These are phyloP conservation scores for Metarhizium brunneum DNA, from an alignment of 2,329 filamentous ascomycete genomes.

Conservation along the genomic window DNA sequence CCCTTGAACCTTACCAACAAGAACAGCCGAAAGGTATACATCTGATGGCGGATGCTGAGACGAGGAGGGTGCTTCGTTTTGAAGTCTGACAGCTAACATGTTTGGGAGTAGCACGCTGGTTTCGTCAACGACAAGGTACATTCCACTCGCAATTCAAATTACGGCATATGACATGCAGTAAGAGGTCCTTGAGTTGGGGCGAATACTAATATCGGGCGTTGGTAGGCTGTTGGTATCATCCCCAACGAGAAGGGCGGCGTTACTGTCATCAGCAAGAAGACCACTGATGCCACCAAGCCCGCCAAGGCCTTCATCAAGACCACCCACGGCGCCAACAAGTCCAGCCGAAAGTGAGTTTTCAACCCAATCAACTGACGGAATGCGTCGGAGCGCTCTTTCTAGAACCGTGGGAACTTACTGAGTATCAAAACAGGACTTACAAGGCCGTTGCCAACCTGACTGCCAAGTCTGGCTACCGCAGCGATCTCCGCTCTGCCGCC, in stretches of 20 bases:
- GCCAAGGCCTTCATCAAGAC: constrained; percentile 54
- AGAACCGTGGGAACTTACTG: not conserved
- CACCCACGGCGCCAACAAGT: constrained; percentile 62
- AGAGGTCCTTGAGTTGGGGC: constrained; percentile 1
- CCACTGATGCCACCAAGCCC: constrained; percentile 63
- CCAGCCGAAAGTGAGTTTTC: constrained; percentile 54
- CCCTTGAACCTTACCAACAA: constrained; percentile 89
- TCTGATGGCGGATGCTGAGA: not conserved
- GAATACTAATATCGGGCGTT: constrained; percentile 12
- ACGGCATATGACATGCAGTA: not conserved
- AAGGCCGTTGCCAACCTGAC: constrained; percentile 74
- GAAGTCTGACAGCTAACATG: constrained; percentile 22
- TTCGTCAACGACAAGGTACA: constrained; percentile 88
- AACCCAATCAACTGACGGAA: not conserved
- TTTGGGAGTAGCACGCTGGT: constrained; percentile 62
- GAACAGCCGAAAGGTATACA: constrained; percentile 75
- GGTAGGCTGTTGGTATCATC: constrained; percentile 72
- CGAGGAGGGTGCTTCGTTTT: not conserved
- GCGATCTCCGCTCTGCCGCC: constrained; percentile 67
- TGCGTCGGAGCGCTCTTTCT: constrained; percentile 9
- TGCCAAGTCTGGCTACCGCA: constrained; percentile 78
- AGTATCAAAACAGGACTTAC: constrained; percentile 60
- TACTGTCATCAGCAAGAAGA: constrained; percentile 77
- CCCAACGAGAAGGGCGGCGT: constrained; percentile 71
- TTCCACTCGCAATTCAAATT: not conserved